Percentiles rank a stretch among this genome's conserved stretches.
phyloP scores from a whole-genome alignment of 768 basidiomycete genomes.

The Trametes cingulata region DNA sequence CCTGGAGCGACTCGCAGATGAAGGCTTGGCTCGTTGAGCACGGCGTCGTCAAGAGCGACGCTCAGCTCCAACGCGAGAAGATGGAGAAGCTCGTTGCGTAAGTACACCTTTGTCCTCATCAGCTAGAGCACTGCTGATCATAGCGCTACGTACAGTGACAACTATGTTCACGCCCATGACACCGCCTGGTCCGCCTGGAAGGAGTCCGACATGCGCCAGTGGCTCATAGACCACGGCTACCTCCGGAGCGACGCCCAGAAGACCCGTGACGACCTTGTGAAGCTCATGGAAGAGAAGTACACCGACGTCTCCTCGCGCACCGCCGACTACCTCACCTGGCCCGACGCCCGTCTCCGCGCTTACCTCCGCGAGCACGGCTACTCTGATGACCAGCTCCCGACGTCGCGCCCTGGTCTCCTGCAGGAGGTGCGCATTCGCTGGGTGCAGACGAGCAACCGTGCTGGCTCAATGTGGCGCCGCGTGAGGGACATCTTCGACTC shows the following conservation, averaged over 20 bases:
- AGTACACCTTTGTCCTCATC: constrained; percentile 26
- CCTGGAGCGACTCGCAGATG: constrained; percentile 79
- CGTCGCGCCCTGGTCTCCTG: constrained; percentile 71
- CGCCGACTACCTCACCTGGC: constrained; percentile 82
- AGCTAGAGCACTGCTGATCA: neutral
- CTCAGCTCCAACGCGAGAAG: constrained; percentile 69
- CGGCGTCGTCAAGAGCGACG: constrained; percentile 69
- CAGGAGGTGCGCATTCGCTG: constrained; percentile 82
- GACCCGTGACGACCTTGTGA: constrained; percentile 75
- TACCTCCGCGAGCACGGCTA: constrained; percentile 81
- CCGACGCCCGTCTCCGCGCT: constrained; percentile 88
- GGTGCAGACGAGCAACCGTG: constrained; percentile 60
- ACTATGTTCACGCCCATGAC: constrained; percentile 62
- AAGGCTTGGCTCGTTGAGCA: constrained; percentile 79
- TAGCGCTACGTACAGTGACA: constrained; percentile 48
- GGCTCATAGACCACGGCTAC: constrained; percentile 76
- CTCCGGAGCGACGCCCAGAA: constrained; percentile 54
- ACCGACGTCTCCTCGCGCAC: constrained; percentile 35
- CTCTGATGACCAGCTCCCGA: constrained; percentile 66
- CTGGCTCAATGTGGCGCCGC: constrained; percentile 57
- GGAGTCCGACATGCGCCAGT: constrained; percentile 68
- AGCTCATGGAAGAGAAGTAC: constrained; percentile 71
- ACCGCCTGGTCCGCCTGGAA: constrained; percentile 70
- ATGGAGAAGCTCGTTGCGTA: constrained; percentile 71
- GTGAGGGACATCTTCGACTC: constrained; percentile 68